Evolutionary conservation across 2,329 filamentous ascomycete species (phyloP).

Genomic region (Tolypocladium inflatum): DNA sequence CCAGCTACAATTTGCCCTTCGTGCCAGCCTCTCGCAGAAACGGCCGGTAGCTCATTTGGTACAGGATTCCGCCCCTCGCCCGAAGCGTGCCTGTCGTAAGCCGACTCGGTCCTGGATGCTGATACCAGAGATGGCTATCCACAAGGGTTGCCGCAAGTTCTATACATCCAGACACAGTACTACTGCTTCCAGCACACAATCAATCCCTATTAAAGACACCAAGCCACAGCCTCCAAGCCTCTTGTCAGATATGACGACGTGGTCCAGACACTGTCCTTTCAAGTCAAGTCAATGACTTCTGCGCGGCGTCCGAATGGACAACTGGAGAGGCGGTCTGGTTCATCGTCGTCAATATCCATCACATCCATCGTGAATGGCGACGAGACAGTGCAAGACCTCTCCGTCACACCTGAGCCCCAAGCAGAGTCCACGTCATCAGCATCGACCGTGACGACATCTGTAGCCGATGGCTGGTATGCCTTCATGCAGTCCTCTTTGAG

Average conservation of each 20-base stretch:
- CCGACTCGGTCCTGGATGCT: not conserved
- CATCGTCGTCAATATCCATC: not conserved
- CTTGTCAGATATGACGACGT: not conserved
- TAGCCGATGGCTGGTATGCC: constrained; percentile 6
- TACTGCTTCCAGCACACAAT: not conserved
- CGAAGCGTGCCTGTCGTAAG: no score
- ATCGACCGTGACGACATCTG: constrained; percentile 14
- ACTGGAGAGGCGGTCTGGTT: not conserved
- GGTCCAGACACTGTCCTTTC: not conserved
- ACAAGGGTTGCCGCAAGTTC: not conserved
- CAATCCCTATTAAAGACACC: no score
- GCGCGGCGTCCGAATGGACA: not conserved
- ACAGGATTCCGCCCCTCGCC: no score
- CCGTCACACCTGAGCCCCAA: not conserved
- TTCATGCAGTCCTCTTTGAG: constrained; percentile 30
- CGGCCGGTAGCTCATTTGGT: no score
- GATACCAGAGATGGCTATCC: not conserved
- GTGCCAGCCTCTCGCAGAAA: no score
- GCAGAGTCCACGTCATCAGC: constrained; percentile 14
- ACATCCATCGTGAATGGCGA: not conserved
- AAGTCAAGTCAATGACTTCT: not conserved
- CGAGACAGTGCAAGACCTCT: not conserved
- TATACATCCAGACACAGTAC: not conserved
- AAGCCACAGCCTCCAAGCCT: not conserved
- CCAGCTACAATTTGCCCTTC: no score